Conservation (phyloP, 306 rosid species). For the Styphnolobium japonicum region DNA sequence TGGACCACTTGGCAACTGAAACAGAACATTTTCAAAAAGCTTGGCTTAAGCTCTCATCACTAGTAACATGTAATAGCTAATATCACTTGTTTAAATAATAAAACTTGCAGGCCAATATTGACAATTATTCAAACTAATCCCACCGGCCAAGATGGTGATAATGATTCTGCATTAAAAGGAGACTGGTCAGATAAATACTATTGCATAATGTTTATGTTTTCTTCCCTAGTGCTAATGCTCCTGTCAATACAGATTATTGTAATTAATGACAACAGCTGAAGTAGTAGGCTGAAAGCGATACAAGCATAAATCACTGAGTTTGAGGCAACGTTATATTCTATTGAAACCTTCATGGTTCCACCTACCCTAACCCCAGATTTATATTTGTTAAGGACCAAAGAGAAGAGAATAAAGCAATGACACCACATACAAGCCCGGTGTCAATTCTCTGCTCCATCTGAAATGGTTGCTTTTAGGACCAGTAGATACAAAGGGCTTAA, state of each 20-base stretch:
- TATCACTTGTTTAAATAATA: background rate
- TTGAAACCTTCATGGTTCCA: slow-evolving; percentile 20
- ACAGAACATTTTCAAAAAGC: background rate
- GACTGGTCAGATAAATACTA: background rate
- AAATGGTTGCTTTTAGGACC: slow-evolving; percentile 39
- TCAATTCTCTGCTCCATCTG: slow-evolving; percentile 3
- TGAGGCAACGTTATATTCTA: slow-evolving; percentile 27
- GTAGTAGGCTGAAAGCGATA: slow-evolving; percentile 36
- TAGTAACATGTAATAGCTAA: background rate
- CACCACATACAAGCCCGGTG: slow-evolving; percentile 11
- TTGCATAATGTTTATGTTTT: background rate
- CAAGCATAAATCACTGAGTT: slow-evolving; percentile 16
- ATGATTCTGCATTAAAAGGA: slow-evolving; percentile 18
- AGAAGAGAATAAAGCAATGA: background rate
- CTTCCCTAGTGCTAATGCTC: slow-evolving; percentile 22
- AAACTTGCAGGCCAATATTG: background rate
- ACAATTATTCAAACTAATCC: slow-evolving; percentile 9
- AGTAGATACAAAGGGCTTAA: background rate
- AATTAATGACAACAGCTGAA: slow-evolving; percentile 20
- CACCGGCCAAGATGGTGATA: slow-evolving; percentile 13
- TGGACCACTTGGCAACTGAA: slow-evolving; percentile 42
- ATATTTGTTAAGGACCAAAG: slow-evolving; percentile 5
- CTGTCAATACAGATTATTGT: slow-evolving; percentile 16
- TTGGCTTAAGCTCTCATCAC: slow-evolving; percentile 21
- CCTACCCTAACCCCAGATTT: slow-evolving; percentile 33